These are phyloP conservation scores for Pyronema omphalodes DNA, from an alignment of 495 filamentous ascomycete species.

Conservation along the genomic window DNA sequence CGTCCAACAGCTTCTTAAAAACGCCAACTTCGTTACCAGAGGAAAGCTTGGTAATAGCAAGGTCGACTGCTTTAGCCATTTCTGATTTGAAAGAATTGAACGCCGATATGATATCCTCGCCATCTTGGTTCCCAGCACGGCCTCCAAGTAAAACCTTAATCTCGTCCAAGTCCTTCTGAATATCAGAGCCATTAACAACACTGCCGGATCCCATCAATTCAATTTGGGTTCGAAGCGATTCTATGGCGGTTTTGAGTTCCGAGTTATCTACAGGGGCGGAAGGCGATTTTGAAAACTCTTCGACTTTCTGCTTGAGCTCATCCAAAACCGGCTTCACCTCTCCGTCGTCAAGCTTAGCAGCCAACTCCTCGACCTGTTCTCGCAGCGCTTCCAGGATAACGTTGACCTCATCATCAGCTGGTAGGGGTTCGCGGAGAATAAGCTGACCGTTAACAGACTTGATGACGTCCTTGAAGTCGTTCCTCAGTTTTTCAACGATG, in stretches of 20 bases:
- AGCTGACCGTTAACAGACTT: slow-evolving; percentile 10
- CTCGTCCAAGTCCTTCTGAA: not conserved
- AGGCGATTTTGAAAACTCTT: slow-evolving; percentile 2
- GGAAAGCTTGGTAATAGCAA: slow-evolving; percentile 4
- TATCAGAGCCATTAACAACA: not conserved
- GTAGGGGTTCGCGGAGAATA: not conserved
- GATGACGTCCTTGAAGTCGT: slow-evolving; percentile 8
- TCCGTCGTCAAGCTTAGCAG: slow-evolving; percentile 2
- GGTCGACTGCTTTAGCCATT: slow-evolving; percentile 18
- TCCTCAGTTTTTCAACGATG: slow-evolving; percentile 10
- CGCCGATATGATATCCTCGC: not conserved
- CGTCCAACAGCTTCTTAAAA: slow-evolving; percentile 33
- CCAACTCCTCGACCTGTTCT: slow-evolving; percentile 22
- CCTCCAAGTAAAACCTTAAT: not conserved
- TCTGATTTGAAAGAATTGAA: slow-evolving; percentile 5
- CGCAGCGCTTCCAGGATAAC: slow-evolving; percentile 30
- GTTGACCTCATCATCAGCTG: slow-evolving; percentile 26
- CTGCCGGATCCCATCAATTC: not conserved
- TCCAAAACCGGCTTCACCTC: slow-evolving; percentile 11
- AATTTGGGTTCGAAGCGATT: slow-evolving; percentile 13
- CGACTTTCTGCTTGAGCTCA: slow-evolving; percentile 9
- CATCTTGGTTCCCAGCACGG: not conserved
- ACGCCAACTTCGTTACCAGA: slow-evolving; percentile 30
- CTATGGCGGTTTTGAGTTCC: slow-evolving; percentile 11
- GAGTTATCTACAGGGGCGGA: not conserved